phyloP scores from a whole-genome alignment of 805 yeast genomes.

The Wickerhamiella parazyma region DNA sequence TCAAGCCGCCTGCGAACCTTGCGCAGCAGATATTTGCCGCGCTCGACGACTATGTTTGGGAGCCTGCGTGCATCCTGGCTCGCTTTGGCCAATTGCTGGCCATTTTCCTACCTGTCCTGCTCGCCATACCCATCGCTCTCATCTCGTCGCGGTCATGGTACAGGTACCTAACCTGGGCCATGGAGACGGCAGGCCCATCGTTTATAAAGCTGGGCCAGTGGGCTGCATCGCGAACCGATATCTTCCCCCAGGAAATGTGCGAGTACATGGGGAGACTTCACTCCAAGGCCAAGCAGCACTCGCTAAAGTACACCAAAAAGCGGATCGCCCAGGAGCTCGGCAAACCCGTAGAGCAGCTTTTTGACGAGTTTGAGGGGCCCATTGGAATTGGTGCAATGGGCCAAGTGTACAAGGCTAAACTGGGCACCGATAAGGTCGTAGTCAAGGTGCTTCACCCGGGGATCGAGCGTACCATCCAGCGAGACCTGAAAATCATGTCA shows the following conservation, averaged over 20 bases:
- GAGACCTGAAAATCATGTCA: constrained; percentile 76
- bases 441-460: constrained; percentile 86
- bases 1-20: not conserved
- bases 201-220: constrained; percentile 78
- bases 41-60: constrained; percentile 33
- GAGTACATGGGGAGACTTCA: constrained; percentile 64
- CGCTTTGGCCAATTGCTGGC: constrained; percentile 56
- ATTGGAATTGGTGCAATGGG: constrained; percentile 98
- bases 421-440: constrained; percentile 52
- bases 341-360: constrained; percentile 53
- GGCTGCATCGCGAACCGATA: constrained; percentile 96
- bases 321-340: constrained; percentile 50
- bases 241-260: constrained; percentile 70
- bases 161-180: constrained; percentile 42
- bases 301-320: constrained; percentile 43
- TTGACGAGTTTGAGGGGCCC: constrained; percentile 66
- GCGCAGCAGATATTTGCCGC: constrained; percentile 9
- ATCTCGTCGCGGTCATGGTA: constrained; percentile 52
- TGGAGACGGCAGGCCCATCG: constrained; percentile 86
- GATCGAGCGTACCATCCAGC: constrained; percentile 53
- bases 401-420: constrained; percentile 72
- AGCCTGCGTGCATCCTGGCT: constrained; percentile 53
- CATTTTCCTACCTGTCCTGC: constrained; percentile 57
- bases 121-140: constrained; percentile 45
- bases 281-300: constrained; percentile 69